phyloP scores from a whole-genome alignment of 192 early-diverging fungal genomes.

The Backusella circina region DNA sequence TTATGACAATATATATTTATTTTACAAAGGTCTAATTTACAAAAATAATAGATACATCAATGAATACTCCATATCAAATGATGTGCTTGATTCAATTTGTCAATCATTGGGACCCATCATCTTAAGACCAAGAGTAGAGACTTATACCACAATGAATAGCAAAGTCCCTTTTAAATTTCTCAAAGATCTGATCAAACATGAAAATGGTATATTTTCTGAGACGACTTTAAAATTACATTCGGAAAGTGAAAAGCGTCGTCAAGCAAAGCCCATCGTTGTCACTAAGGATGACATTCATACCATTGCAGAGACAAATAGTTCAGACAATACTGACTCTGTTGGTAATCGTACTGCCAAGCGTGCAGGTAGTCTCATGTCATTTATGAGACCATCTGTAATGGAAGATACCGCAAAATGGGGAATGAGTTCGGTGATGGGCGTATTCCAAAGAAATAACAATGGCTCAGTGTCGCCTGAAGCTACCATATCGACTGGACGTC shows the following conservation, averaged over 20 bases:
- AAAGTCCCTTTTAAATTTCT: conserved; percentile 38
- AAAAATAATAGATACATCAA: not conserved
- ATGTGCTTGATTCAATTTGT: conserved; percentile 29
- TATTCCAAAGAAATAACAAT: conserved; percentile 14
- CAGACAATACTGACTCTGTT: not conserved
- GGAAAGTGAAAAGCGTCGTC: conserved; percentile 27
- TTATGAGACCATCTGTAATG: conserved; percentile 7
- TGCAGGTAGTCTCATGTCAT: conserved; percentile 10
- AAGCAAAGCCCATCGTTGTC: not conserved
- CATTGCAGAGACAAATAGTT: not conserved
- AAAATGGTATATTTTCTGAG: conserved; percentile 40
- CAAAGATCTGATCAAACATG: conserved; percentile 42
- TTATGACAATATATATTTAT: not conserved
- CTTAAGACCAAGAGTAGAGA: conserved; percentile 38
- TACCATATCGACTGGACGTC: not conserved
- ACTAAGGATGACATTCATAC: not conserved
- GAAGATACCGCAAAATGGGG: conserved; percentile 17
- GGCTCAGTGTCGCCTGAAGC: not conserved
- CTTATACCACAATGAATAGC: conserved; percentile 39
- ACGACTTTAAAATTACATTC: conserved; percentile 7
- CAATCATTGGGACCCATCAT: conserved; percentile 49
- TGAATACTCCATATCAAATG: conserved; percentile 12
- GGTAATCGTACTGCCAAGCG: not conserved
- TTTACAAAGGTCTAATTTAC: too few relatives aligned
- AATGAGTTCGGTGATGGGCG: conserved; percentile 16